Evolutionary conservation across 331 rosid genomes (phyloP), one percentile per base, ranked within the genome.

Genomic region (Rhamnella rubrinervis): DNA sequence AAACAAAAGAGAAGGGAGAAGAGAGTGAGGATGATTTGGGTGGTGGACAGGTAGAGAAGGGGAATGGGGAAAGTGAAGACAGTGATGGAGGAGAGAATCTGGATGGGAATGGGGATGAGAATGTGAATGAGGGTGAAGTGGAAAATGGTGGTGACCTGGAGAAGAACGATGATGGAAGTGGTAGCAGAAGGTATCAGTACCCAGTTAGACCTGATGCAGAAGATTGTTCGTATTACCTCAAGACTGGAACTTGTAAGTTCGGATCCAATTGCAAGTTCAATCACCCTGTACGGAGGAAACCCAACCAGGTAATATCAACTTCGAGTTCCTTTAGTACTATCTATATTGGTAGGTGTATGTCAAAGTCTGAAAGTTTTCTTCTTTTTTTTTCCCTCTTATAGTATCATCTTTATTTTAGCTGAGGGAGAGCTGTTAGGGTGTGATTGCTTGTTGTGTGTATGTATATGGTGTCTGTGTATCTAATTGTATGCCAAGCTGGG

Each of bases 141-240:
- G 61, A 66, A 69, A 78, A 58, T 57, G 73, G 64, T 31, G 72
- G 17, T 66, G 88, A 61, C 71, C 75, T 14, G 60, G 87, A 77
- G 57, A 71, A 62, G 71, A 81, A 49, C 63, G 80, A 65, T 25
- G 88, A 50, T 38, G 70, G 58, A 59, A 68, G 49, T 68, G 66
- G 50, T 71, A 83, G 40, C 61, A 62, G 69, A 53, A 62, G 49
- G 69, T 77, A 72, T 14, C 89, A 82, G 59, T 86, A 80, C 28
- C 99, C 99, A 3, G 74, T 89, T 77, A 82, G 99, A 76, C 96
- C 96, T 6, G 99, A 91, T 26, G 97, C 99, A 38, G 96, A 86
- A 73, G 99, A 91, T 74, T 95, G 99, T 71, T 59, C 92, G 8
- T 95, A 72, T 76, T 95, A 89, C 75, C 83, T 95, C 38, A 95